These are phyloP conservation scores for Penicillium sp. DNA, from an alignment of 2,329 filamentous ascomycete species.

Conservation along the genomic window DNA sequence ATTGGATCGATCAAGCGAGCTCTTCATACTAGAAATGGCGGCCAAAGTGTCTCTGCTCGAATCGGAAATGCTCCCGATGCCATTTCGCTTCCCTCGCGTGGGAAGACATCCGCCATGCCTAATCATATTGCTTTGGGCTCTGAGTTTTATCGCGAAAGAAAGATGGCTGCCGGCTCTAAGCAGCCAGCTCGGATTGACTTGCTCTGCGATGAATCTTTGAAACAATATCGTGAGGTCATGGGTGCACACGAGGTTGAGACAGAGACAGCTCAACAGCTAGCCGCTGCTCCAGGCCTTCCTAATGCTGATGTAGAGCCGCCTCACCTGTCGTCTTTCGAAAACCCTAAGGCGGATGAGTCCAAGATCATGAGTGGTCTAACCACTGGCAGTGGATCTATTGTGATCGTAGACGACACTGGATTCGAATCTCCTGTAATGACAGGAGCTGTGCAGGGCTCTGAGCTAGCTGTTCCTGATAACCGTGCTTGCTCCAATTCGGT, in stretches of 20 bases:
- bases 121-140: slow-evolving; percentile 51
- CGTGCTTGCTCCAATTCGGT: neutral
- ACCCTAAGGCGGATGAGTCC: slow-evolving; percentile 33
- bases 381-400: slow-evolving; percentile 82
- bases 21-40: slow-evolving; percentile 64
- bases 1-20: slow-evolving; percentile 84
- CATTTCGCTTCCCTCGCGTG: slow-evolving; percentile 35
- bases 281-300: slow-evolving; percentile 13
- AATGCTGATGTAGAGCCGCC: slow-evolving; percentile 1
- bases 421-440: slow-evolving; percentile 45
- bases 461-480: neutral
- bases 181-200: slow-evolving; percentile 74
- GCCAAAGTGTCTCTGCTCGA: slow-evolving; percentile 37
- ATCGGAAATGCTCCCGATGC: slow-evolving; percentile 40
- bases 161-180: slow-evolving; percentile 39
- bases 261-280: slow-evolving; percentile 14
- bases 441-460: slow-evolving; percentile 36
- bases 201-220: slow-evolving; percentile 75
- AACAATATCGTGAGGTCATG: slow-evolving; percentile 77
- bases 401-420: slow-evolving; percentile 75
- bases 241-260: slow-evolving; percentile 32
- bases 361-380: slow-evolving; percentile 63
- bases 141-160: slow-evolving; percentile 48
- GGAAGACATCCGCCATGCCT: slow-evolving; percentile 48
- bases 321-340: slow-evolving; percentile 12